A percentile compares a stretch with the other conserved stretches of the same genome.
phyloP scores from a whole-genome alignment of 2,329 filamentous ascomycete genomes.

The Botrytis medusae region DNA sequence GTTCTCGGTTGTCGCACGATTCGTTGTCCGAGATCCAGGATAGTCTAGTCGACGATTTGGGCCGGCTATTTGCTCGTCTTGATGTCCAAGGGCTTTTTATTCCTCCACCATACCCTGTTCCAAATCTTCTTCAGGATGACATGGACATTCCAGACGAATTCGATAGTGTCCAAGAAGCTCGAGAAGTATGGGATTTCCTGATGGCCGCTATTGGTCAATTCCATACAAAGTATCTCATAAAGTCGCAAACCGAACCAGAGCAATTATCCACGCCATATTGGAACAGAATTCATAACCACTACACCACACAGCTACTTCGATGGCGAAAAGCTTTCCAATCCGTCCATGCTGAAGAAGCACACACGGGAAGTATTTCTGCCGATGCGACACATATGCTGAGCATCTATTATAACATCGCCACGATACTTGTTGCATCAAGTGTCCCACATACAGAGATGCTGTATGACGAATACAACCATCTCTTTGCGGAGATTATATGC shows the following conservation, averaged over 20 bases:
- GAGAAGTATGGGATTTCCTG: slow-evolving; percentile 38
- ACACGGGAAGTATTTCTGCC: slow-evolving; percentile 31
- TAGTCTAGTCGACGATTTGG: slow-evolving; percentile 38
- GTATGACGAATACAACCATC: slow-evolving; percentile 36
- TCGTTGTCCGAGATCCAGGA: slow-evolving; percentile 40
- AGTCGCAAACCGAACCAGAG: slow-evolving; percentile 35
- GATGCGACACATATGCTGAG: slow-evolving; percentile 37
- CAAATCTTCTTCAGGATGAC: slow-evolving; percentile 37
- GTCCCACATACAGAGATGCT: slow-evolving; percentile 37
- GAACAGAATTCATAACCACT: slow-evolving; percentile 36
- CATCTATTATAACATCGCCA: slow-evolving; percentile 39
- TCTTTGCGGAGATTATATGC: slow-evolving; percentile 37
- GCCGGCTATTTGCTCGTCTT: slow-evolving; percentile 38
- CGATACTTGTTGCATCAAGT: slow-evolving; percentile 37
- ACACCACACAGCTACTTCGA: slow-evolving; percentile 35
- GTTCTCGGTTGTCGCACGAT: slow-evolving; percentile 38
- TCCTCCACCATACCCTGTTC: slow-evolving; percentile 38
- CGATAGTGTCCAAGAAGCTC: slow-evolving; percentile 35
- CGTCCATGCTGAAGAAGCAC: slow-evolving; percentile 32
- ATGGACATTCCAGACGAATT: slow-evolving; percentile 35
- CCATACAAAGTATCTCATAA: slow-evolving; percentile 36
- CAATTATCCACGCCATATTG: slow-evolving; percentile 33
- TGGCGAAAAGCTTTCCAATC: slow-evolving; percentile 37
- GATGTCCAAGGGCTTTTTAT: slow-evolving; percentile 39
- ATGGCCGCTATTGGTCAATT: slow-evolving; percentile 40